These are phyloP conservation scores for Globisporangium nunn DNA, from an alignment of 352 stramenopile genomes.

Conservation along the genomic window DNA sequence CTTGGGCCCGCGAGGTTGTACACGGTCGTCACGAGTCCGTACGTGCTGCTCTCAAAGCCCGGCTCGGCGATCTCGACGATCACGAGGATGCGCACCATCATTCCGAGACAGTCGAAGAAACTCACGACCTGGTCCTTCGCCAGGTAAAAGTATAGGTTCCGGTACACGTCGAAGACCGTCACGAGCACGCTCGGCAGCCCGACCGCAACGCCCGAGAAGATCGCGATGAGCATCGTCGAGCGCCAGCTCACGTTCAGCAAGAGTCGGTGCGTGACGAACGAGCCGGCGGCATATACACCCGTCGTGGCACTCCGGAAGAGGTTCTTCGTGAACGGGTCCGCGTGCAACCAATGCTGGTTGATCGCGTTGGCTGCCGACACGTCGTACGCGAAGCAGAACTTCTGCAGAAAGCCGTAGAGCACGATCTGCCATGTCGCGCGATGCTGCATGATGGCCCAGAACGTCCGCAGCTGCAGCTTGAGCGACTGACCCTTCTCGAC, in stretches of 20 bases:
- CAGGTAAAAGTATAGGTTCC: conserved; percentile 63
- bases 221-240: conserved; percentile 35
- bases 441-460: conserved; percentile 53
- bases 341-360: conserved; percentile 51
- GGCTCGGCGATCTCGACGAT: conserved; percentile 73
- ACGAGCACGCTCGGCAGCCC: conserved; percentile 29
- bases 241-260: conserved; percentile 62
- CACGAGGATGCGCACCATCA: conserved; percentile 74
- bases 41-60: conserved; percentile 71
- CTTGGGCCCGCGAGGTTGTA: conserved; percentile 70
- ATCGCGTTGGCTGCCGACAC: conserved; percentile 44
- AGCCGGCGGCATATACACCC: conserved; percentile 43
- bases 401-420: conserved; percentile 63
- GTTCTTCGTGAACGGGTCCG: conserved; percentile 54
- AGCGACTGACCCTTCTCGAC: conserved; percentile 16
- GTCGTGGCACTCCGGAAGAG: conserved; percentile 51
- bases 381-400: conserved; percentile 54
- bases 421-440: conserved; percentile 69
- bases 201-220: conserved; percentile 32
- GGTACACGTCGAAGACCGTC: conserved; percentile 54
- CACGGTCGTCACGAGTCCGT: conserved; percentile 67
- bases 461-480: conserved; percentile 27
- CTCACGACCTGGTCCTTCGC: conserved; percentile 34
- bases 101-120: conserved; percentile 58
- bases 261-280: conserved; percentile 44